Conservation (phyloP, 768 basidiomycete genomes). For the Nidularia pulvinata region DNA sequence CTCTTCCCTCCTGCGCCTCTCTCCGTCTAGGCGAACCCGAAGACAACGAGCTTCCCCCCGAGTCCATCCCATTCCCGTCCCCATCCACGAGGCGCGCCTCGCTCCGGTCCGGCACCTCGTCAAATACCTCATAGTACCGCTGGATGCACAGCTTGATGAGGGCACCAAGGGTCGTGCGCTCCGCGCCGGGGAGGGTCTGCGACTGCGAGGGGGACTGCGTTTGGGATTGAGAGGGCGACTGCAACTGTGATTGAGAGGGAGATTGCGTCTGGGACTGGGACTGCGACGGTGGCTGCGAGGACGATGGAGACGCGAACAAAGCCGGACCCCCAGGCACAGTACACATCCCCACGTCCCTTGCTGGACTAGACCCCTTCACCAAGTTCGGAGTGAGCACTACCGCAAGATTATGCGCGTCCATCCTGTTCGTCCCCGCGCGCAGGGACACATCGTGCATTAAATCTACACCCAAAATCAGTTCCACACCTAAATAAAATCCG, state of each 20-base stretch:
- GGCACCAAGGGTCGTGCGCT: slow-evolving; percentile 66
- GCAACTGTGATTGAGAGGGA: not conserved
- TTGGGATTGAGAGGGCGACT: slow-evolving; percentile 2
- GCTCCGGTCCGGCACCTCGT: slow-evolving; percentile 72
- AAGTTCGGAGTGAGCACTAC: slow-evolving; percentile 83
- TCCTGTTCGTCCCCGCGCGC: slow-evolving; percentile 64
- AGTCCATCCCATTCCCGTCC: slow-evolving; percentile 5
- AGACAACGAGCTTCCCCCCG: slow-evolving; percentile 4
- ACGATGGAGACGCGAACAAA: slow-evolving; percentile 22
- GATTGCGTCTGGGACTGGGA: slow-evolving; percentile 1
- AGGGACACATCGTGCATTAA: slow-evolving; percentile 80
- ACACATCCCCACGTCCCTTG: slow-evolving; percentile 77
- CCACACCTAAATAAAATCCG: not conserved
- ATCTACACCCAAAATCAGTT: slow-evolving; percentile 40
- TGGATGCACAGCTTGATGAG: slow-evolving; percentile 79
- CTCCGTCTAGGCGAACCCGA: slow-evolving; percentile 13
- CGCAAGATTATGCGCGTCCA: slow-evolving; percentile 85
- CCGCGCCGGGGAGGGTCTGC: slow-evolving; percentile 7
- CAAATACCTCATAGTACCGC: slow-evolving; percentile 85
- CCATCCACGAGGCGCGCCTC: slow-evolving; percentile 42
- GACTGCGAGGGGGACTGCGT: slow-evolving; percentile 1
- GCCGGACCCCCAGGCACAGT: slow-evolving; percentile 51
- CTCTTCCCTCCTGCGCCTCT: slow-evolving; percentile 19
- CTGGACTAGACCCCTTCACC: slow-evolving; percentile 64
- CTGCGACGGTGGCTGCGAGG: slow-evolving; percentile 1